These are phyloP conservation scores for Panellus pusillus DNA, from an alignment of 768 basidiomycete genomes.

Conservation along the genomic window DNA sequence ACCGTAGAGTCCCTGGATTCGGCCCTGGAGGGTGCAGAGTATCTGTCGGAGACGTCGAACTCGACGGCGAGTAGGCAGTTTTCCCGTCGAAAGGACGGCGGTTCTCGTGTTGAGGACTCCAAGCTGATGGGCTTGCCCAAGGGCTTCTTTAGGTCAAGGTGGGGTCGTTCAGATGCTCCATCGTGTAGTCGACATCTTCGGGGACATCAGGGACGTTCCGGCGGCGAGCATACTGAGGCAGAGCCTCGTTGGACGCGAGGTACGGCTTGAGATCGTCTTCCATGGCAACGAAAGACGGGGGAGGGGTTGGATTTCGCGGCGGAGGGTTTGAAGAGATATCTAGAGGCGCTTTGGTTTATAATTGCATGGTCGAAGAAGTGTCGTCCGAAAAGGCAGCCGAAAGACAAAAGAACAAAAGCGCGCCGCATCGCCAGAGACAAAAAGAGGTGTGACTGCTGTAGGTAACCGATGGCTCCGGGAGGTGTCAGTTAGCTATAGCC, in stretches of 20 bases:
- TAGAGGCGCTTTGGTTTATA: too few relatives aligned
- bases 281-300: neutral
- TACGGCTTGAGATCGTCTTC: slow-evolving; percentile 6
- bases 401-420: too few relatives aligned
- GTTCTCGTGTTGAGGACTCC: neutral
- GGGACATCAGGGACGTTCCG: slow-evolving; percentile 3
- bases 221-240: slow-evolving; percentile 4
- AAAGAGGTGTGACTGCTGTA: too few relatives aligned
- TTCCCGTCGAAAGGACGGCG: neutral
- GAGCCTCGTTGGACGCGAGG: neutral
- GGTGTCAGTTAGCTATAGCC: too few relatives aligned
- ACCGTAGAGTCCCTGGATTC: slow-evolving; percentile 1
- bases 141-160: neutral
- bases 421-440: too few relatives aligned
- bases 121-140: neutral
- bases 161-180: slow-evolving; percentile 7
- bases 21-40: neutral
- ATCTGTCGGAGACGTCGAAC: neutral
- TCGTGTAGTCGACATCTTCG: slow-evolving; percentile 1
- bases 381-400: too few relatives aligned
- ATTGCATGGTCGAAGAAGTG: too few relatives aligned
- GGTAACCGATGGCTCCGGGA: too few relatives aligned
- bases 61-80: neutral
- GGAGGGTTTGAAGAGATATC: neutral
- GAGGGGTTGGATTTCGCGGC: neutral